Evolutionary conservation across 352 stramenopile genomes (phyloP), one percentile per base, ranked within the genome.

Genomic region (Pythium oligandrum): DNA sequence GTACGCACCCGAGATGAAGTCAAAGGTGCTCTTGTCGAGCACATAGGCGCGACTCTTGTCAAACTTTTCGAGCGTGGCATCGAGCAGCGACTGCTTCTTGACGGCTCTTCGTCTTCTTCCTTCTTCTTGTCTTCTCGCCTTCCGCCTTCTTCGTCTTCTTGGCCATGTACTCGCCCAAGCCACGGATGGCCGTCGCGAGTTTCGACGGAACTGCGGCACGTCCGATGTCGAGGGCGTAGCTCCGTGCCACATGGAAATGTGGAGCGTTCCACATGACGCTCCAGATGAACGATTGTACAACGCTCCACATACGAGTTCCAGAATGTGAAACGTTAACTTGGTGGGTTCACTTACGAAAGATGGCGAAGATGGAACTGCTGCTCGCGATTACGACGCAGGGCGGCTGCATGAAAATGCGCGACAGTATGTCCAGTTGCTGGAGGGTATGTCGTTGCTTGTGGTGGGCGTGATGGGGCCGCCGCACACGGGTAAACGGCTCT

Each of bases 1-100:
- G 73, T 98, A 98, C 5, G 73, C 71, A 40, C 77, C 86, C 7
- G 82, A 88, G 34, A 99, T 60, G 53, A 98, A 95, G 30, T 78
- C 88, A 59, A 98, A 98, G 45, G 86, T 78, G 64, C 96, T 98
- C 77, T 98, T 98, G 70, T 98, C 96, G 9, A 98, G 71, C 10
- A 93, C 90, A 68, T 99, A 99, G 5, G 84, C 71, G 69, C 96
- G 90, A 34, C 90, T 93, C 52, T 86, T 93, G 63, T 89, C 77
- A 57, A 98, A 98, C 75, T 98, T 98, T 11, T 63, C 74, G 55
- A 87, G 61, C 8, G 96, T 93, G 40, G 96, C 83, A 8, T 74
- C 73, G 12, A 98, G 68, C 44, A 98, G 66, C 48, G 87, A 78
- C 48, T 55, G 56, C 31, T 66, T 8, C 11, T 70, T 47, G 33